These are phyloP conservation scores for Suillus subaureus DNA, from an alignment of 768 basidiomycete species.

Conservation along the genomic window DNA sequence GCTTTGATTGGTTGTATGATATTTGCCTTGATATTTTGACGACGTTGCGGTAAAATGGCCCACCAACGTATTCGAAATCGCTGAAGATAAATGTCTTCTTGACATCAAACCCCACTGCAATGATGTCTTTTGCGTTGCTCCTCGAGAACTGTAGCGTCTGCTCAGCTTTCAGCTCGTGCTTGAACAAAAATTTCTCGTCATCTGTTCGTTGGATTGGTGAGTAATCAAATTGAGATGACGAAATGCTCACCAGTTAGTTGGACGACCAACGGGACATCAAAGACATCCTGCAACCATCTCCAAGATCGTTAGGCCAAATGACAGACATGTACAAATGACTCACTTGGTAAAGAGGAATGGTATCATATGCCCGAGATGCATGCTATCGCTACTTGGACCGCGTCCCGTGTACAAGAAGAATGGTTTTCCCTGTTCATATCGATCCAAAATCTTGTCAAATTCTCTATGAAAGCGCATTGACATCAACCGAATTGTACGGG, in stretches of 20 bases:
- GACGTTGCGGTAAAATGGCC: slow-evolving; percentile 92
- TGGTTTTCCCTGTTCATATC: slow-evolving; percentile 95
- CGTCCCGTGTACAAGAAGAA: slow-evolving; percentile 98
- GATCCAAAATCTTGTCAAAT: slow-evolving; percentile 89
- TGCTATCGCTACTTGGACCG: slow-evolving; percentile 93
- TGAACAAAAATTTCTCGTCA: slow-evolving; percentile 99
- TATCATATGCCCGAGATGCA: slow-evolving; percentile 98
- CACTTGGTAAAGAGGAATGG: slow-evolving; percentile 98
- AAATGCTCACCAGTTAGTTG: slow-evolving; percentile 81
- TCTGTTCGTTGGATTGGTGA: slow-evolving; percentile 48
- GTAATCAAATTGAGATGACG: neutral
- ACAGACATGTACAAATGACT: slow-evolving; percentile 26
- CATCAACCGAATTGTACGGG: slow-evolving; percentile 7
- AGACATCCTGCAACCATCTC: slow-evolving; percentile 97
- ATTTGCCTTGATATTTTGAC: slow-evolving; percentile 92
- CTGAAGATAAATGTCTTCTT: slow-evolving; percentile 98
- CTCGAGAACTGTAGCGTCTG: slow-evolving; percentile 81
- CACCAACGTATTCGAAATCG: slow-evolving; percentile 87
- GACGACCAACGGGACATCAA: slow-evolving; percentile 91
- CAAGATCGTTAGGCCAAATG: slow-evolving; percentile 10
- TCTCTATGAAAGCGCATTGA: slow-evolving; percentile 56
- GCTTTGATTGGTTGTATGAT: slow-evolving; percentile 90
- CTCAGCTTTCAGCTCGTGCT: slow-evolving; percentile 89
- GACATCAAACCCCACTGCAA: slow-evolving; percentile 90
- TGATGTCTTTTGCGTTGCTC: slow-evolving; percentile 93